A percentile compares a stretch with the other conserved stretches of the same genome.
Evolutionary conservation across 2,329 filamentous ascomycete genomes (phyloP).

Genomic region (Bipolaris gigantea): DNA sequence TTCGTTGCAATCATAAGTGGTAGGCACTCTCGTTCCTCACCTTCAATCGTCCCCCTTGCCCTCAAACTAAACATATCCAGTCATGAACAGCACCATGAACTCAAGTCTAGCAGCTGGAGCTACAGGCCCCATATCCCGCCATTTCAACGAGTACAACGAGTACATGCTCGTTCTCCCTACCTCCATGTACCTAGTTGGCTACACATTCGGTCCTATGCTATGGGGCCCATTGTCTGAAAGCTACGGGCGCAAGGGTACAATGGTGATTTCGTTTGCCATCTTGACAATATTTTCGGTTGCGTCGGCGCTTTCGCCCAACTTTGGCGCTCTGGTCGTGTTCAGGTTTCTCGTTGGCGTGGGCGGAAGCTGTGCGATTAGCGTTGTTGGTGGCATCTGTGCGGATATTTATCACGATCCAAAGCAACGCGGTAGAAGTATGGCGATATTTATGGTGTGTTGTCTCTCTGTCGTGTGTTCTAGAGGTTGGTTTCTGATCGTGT

Average conservation of each 20-base stretch:
- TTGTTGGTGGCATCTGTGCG: constrained; percentile 64
- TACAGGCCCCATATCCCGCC: constrained; percentile 58
- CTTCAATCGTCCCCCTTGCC: neutral
- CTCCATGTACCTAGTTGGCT: constrained; percentile 55
- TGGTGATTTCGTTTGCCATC: constrained; percentile 55
- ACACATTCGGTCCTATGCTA: constrained; percentile 49
- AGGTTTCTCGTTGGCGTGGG: constrained; percentile 49
- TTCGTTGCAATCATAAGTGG: constrained; percentile 58
- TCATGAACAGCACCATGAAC: constrained; percentile 68
- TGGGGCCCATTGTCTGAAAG: constrained; percentile 51
- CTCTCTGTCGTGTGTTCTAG: neutral
- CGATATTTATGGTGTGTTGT: constrained; percentile 33
- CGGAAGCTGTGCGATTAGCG: constrained; percentile 57
- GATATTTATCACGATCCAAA: constrained; percentile 64
- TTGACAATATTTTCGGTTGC: constrained; percentile 52
- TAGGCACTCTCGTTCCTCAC: constrained; percentile 34
- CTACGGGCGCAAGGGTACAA: constrained; percentile 51
- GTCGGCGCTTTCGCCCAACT: constrained; percentile 49
- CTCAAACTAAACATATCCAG: constrained; percentile 15
- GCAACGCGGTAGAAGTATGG: constrained; percentile 34
- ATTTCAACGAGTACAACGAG: constrained; percentile 59
- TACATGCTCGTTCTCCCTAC: constrained; percentile 52
- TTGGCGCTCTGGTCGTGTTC: constrained; percentile 49
- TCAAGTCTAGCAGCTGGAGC: constrained; percentile 65
- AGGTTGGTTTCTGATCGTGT: neutral